Evolutionary conservation across 768 basidiomycete species (phyloP).

Genomic region (Hortiboletus campestris): DNA sequence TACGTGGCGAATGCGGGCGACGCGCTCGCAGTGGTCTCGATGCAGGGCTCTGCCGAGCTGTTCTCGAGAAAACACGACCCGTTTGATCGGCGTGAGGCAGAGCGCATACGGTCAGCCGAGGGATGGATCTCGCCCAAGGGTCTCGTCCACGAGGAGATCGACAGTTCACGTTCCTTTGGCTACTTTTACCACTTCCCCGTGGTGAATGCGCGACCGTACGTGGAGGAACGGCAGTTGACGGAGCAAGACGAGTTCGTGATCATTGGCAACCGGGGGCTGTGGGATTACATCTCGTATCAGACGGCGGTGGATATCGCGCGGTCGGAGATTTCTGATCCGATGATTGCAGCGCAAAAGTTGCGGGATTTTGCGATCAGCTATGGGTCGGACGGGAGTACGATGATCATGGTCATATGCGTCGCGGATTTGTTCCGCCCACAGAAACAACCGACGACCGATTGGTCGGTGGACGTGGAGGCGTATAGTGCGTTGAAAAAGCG

Average conservation of each 20-base stretch:
- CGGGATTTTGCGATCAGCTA: slow-evolving; percentile 97
- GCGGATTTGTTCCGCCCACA: slow-evolving; percentile 70
- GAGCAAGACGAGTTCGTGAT: slow-evolving; percentile 95
- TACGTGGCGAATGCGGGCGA: slow-evolving; percentile 91
- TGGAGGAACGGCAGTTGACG: slow-evolving; percentile 63
- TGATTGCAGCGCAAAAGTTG: slow-evolving; percentile 94
- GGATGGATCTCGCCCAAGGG: slow-evolving; percentile 94
- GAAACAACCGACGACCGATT: slow-evolving; percentile 36
- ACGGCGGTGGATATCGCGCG: slow-evolving; percentile 96
- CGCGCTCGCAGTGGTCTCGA: slow-evolving; percentile 82
- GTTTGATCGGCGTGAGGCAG: slow-evolving; percentile 79
- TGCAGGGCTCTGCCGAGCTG: slow-evolving; percentile 67
- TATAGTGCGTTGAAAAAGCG: slow-evolving; percentile 32
- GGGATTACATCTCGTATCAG: slow-evolving; percentile 93
- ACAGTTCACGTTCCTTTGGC: slow-evolving; percentile 91
- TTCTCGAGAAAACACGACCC: slow-evolving; percentile 87
- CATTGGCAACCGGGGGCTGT: slow-evolving; percentile 87
- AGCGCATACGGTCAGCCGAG: slow-evolving; percentile 86
- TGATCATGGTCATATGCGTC: slow-evolving; percentile 96
- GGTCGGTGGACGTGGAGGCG: slow-evolving; percentile 38
- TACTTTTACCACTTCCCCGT: slow-evolving; percentile 88
- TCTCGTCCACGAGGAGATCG: slow-evolving; percentile 86
- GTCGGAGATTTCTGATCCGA: slow-evolving; percentile 62
- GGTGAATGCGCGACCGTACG: slow-evolving; percentile 85
- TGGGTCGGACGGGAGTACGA: slow-evolving; percentile 87